A percentile compares a stretch with the other conserved stretches of the same genome.
These are phyloP conservation scores for Irpex lacteus DNA, from an alignment of 1,284 basidiomycete species.

Conservation along the genomic window DNA sequence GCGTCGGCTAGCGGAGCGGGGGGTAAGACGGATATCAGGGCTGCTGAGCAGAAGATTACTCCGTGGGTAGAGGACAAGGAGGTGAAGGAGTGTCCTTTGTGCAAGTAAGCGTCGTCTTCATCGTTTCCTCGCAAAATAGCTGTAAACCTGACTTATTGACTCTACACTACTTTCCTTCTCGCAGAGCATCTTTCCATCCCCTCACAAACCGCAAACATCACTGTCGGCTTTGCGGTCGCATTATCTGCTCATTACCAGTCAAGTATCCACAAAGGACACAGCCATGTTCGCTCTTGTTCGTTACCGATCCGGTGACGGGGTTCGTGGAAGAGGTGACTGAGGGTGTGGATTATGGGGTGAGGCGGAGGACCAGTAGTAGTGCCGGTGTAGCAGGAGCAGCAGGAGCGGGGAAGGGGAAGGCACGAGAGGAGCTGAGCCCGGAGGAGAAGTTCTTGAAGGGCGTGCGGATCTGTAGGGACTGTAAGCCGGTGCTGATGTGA, in stretches of 20 bases:
- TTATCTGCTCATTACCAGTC: constrained; percentile 89
- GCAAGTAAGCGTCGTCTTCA: constrained; percentile 57
- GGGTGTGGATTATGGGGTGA: constrained; percentile 83
- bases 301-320: constrained; percentile 74
- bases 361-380: constrained; percentile 35
- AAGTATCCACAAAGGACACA: constrained; percentile 68
- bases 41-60: constrained; percentile 88
- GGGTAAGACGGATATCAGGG: constrained; percentile 62
- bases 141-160: no score
- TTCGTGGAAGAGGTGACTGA: constrained; percentile 84
- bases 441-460: constrained; percentile 82
- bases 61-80: constrained; percentile 89
- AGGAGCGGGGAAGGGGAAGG: constrained; percentile 33
- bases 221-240: constrained; percentile 90
- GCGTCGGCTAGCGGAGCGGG: constrained; percentile 39
- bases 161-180: no score
- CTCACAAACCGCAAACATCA: constrained; percentile 95
- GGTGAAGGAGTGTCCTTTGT: constrained; percentile 81
- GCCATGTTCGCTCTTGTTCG: constrained; percentile 76
- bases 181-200: constrained; percentile 79
- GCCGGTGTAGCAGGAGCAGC: constrained; percentile 3
- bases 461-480: constrained; percentile 81
- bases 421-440: constrained; percentile 35
- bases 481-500: constrained; percentile 76
- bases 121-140: not conserved